Base-by-base conservation (phyloP, 1,284 basidiomycete genomes). In the Caloboletus inedulis region DNA sequence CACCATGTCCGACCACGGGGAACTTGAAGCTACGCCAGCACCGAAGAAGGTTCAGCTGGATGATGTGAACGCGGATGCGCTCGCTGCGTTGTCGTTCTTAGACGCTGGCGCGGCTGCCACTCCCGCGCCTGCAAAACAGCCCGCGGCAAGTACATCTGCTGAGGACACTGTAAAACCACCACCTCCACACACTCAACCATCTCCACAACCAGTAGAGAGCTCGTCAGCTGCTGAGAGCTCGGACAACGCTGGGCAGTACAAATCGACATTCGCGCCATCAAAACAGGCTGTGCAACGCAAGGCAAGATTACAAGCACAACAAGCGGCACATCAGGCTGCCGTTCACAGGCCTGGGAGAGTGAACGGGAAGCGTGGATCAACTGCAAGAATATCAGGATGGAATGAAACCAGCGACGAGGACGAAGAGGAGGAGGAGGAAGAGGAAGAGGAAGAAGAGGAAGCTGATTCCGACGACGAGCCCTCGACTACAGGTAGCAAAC, bases 231-330 rank as follows among this genome's bases (percentile, higher is more conserved):
- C 60, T 7, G 57, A 42, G n/a, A 61, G 55, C 53, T 57, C 62
- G 14, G 68, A 69, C 30, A 63, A 59, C 16, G 55, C 42, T 21
- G 57, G 40, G 1, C 77, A 78, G 60, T 84, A 78, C 65, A 80
- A 81, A 43, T 93, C 91, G 1, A 93, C 92, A 3, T 95, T 95
- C 62, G 88, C 91, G 0, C 87, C 86, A 0, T 89, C 89, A 14
- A 87, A 81, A 63, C 82, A 86, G 57, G 92, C 90, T 21, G 81
- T 82, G 21, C 85, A 95, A 64, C 80, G 93, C 47, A 89, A 91
- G 62, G 87, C 89, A 12, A 89, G 87, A 67, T 78, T 80, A 13
- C 85, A 93, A 63, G 89, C 88, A 19, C 87, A 91, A 61, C 85
- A 91, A 62, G 87, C 85, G 39, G 87, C 87, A 1, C 79, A 85